Evolutionary conservation across 148 eudicot genomes (phyloP), one percentile per base, ranked within the genome.

Genomic region (Heliosperma pusillum): DNA sequence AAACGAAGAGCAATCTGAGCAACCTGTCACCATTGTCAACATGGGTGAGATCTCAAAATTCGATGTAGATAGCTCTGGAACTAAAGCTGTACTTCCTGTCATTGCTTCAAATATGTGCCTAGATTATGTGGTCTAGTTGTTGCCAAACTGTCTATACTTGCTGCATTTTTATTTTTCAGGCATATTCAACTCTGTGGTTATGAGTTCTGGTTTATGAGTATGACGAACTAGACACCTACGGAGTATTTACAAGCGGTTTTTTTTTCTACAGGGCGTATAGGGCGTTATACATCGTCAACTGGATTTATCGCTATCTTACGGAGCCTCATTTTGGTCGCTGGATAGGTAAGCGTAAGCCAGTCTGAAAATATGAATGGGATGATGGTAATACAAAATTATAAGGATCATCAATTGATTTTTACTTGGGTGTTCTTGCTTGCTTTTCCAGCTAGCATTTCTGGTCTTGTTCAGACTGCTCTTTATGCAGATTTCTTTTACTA

Each of bases 401-500:
- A 40, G 10, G 20, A 27, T 58, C 53, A 64, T 11, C 21, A 50
- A 10, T 20, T 22, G 8, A 19, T 7, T 63, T 29, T 70, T 7
- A 69, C 65, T 3, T 42, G 42, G 68, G 52, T 22, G 7, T 69
- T 20, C 33, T 33, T 79, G 64, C 59, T 69, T 52, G 20, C 22
- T 76, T 50, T 68, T 45, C 52, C 87, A 91, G 97, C 97, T 80
- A 80, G 82, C 52, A 26, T 87, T 73, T 87, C 93, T 77, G 97
- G 93, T 68, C 78, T 91, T 60, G 80, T 88, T 68, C 97, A 91
- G 83, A 91, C 97, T 20, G 97, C 90, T 68, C 87, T 91, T 16
- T 91, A 91, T 74, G 97, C 90, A 59, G 97, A 91, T 79, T 91
- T 91, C 89, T 91, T 91, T 85, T 91, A 91, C 79, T 89, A 89